phyloP scores from a whole-genome alignment of 208 protist species.

The Crithidia acanthocephali region DNA sequence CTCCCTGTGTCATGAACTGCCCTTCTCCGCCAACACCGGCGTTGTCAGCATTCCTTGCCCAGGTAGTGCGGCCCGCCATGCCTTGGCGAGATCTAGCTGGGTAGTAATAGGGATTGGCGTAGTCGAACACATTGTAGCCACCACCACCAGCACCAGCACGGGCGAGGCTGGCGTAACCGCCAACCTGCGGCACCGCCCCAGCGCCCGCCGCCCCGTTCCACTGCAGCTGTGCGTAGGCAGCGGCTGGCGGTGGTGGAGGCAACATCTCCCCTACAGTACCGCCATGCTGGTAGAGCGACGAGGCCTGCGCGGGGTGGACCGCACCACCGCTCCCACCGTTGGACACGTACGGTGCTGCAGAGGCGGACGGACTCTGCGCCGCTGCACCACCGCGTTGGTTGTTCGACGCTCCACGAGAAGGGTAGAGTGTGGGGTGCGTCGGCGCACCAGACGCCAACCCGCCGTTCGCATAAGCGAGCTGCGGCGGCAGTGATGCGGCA shows the following conservation, averaged over 20 bases:
- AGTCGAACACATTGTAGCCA: background rate
- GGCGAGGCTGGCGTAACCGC: slow-evolving; percentile 15
- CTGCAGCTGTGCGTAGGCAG: background rate
- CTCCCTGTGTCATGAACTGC: background rate
- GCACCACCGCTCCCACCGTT: no score
- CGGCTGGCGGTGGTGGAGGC: slow-evolving; percentile 16
- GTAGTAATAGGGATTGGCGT: background rate
- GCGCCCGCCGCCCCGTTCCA: background rate
- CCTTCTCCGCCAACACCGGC: background rate
- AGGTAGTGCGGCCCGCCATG: background rate
- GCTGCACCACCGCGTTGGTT: background rate
- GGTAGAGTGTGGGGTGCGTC: no score
- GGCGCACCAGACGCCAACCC: no score
- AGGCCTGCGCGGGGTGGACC: no score
- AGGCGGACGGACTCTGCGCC: background rate
- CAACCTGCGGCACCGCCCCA: background rate
- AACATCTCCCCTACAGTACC: background rate
- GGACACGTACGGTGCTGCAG: no score
- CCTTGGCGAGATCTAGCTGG: background rate
- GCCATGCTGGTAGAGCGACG: background rate
- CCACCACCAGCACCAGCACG: slow-evolving; percentile 2
- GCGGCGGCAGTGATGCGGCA: background rate
- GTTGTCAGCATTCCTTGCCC: background rate
- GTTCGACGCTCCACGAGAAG: background rate
- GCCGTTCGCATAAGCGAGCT: no score